phyloP scores from a whole-genome alignment of 345 rosid species.

The Salix viminalis region DNA sequence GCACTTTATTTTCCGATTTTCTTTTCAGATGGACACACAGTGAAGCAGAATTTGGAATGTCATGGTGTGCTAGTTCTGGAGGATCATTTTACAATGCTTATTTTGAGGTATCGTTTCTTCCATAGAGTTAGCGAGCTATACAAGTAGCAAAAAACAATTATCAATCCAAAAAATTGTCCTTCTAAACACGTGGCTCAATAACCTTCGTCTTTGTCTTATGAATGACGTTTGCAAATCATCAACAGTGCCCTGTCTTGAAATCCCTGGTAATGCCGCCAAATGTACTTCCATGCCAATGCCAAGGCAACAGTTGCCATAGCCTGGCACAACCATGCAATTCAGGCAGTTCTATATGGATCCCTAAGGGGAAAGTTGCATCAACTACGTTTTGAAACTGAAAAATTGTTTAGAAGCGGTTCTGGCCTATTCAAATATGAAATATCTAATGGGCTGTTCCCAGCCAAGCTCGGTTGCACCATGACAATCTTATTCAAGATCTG shows the following conservation, averaged over 20 bases:
- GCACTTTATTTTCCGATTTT: not conserved
- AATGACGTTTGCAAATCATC: too few species aligned
- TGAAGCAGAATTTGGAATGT: slow-evolving; percentile 97
- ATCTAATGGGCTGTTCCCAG: not conserved
- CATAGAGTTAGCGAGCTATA: not conserved
- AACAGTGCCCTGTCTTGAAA: too few species aligned
- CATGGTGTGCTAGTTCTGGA: slow-evolving; percentile 94
- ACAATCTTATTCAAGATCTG: not conserved
- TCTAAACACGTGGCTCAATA: not conserved
- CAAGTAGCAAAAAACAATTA: not conserved
- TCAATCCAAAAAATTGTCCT: not conserved
- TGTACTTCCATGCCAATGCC: not conserved
- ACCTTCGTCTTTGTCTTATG: not conserved
- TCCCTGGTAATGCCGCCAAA: not conserved
- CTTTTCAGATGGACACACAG: slow-evolving; percentile 71
- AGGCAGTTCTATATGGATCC: not conserved
- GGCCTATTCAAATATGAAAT: not conserved
- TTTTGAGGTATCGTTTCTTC: slow-evolving; percentile 52
- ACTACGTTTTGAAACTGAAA: not conserved
- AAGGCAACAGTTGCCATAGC: not conserved
- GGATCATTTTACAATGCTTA: slow-evolving; percentile 72
- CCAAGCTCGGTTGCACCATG: not conserved
- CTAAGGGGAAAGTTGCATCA: not conserved
- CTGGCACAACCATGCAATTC: not conserved
- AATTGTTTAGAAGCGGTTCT: not conserved